Evolutionary conservation across 2,329 filamentous ascomycete species (phyloP).

Genomic region (Nothophaeocryptopus gaeumannii): DNA sequence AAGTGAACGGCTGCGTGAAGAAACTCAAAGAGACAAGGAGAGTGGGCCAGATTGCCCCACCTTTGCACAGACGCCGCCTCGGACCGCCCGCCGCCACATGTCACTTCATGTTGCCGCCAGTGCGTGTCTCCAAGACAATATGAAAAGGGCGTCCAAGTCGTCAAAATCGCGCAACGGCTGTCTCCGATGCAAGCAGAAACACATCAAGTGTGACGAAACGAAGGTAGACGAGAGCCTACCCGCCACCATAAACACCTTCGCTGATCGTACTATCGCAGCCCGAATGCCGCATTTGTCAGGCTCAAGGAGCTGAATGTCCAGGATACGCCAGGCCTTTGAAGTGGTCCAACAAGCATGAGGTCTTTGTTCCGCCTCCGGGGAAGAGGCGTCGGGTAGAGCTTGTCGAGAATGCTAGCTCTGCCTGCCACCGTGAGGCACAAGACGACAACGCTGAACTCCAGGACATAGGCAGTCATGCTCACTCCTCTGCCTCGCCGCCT

Average conservation of each 20-base stretch:
- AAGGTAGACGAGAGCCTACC: constrained; percentile 27
- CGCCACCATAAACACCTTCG: neutral
- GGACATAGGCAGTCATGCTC: no score
- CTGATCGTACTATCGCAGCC: neutral
- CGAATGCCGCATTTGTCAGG: constrained; percentile 44
- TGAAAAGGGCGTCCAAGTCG: constrained; percentile 19
- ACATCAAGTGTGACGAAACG: constrained; percentile 45
- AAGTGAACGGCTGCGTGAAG: no score
- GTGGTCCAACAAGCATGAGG: constrained; percentile 51
- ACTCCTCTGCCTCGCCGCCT: no score
- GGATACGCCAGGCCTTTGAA: constrained; percentile 48
- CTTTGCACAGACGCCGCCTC: no score
- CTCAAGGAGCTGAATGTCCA: constrained; percentile 44
- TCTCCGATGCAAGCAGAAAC: constrained; percentile 30
- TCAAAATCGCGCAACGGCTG: constrained; percentile 33
- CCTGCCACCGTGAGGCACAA: no score
- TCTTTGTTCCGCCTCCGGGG: constrained; percentile 31
- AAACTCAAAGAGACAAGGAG: no score
- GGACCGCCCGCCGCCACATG: no score
- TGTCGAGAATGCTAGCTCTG: no score
- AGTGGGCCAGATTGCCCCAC: no score
- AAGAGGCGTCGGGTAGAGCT: no score
- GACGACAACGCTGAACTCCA: no score
- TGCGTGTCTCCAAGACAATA: constrained; percentile 1
- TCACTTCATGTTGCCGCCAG: neutral